phyloP scores from a whole-genome alignment of 257 asterid genomes.

The Lantana camara region DNA sequence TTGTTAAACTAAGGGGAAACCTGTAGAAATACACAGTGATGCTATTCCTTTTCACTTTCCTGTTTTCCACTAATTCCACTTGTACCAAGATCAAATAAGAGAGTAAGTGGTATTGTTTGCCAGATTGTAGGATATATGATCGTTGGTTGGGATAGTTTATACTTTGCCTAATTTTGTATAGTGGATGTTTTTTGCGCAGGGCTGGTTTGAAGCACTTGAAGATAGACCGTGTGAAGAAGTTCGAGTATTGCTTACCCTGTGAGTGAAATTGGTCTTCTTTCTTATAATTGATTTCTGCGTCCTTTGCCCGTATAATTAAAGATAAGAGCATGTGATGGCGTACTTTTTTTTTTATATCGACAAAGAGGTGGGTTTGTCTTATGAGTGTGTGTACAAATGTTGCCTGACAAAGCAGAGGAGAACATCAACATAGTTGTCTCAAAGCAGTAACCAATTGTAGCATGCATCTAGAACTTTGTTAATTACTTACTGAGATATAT shows the following conservation, averaged over 20 bases:
- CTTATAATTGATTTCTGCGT: constrained; percentile 9
- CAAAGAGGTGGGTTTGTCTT: too few relatives aligned
- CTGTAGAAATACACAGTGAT: too few relatives aligned
- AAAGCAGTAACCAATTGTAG: constrained; percentile 88
- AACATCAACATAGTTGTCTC: constrained; percentile 35
- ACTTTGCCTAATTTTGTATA: background rate
- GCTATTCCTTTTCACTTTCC: background rate
- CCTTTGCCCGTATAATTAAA: background rate
- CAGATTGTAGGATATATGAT: background rate
- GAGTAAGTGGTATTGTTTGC: background rate
- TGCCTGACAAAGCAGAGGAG: too few relatives aligned
- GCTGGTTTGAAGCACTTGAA: constrained; percentile 88
- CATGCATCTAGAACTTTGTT: background rate
- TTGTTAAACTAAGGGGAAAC: background rate
- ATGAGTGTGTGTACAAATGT: too few relatives aligned
- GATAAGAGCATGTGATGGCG: constrained; percentile 57
- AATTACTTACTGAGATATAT: background rate
- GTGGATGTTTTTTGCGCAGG: constrained; percentile 44
- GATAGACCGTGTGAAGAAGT: constrained; percentile 80
- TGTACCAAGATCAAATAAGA: background rate
- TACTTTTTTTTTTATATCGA: background rate
- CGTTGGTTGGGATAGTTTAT: background rate
- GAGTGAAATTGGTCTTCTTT: constrained; percentile 37
- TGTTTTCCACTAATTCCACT: background rate
- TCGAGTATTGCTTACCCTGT: constrained; percentile 95